A percentile compares a stretch with the other conserved stretches of the same genome.
Evolutionary conservation across 371 early-diverging fungal genomes (phyloP).

Genomic region (Mucor indicus): DNA sequence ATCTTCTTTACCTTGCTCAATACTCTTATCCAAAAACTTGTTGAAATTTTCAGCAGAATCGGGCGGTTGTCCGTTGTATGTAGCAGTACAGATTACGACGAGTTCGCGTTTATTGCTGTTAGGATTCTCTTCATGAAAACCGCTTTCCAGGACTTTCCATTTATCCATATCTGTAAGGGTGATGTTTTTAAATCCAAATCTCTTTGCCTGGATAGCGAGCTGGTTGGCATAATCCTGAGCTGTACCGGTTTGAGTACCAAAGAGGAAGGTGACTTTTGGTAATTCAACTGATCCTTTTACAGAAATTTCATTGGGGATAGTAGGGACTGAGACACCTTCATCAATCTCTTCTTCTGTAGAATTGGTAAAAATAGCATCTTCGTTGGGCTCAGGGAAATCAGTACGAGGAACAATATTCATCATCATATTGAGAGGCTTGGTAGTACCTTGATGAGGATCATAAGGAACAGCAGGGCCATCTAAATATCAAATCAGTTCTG

Average conservation of each 20-base stretch:
- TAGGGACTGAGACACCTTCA: background rate
- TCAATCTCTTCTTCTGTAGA: too few species aligned
- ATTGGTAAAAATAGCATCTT: too few species aligned
- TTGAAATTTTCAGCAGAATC: constrained; percentile 51
- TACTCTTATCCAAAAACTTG: constrained; percentile 31
- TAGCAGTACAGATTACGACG: constrained; percentile 41
- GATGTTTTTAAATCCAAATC: constrained; percentile 42
- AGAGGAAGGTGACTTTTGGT: constrained; percentile 46
- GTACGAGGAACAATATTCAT: constrained; percentile 33
- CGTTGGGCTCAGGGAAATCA: constrained; percentile 22
- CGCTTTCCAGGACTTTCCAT: constrained; percentile 30
- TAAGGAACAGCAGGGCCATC: constrained; percentile 28
- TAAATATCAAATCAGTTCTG: too few species aligned
- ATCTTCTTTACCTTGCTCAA: constrained; percentile 16
- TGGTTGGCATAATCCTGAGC: constrained; percentile 49
- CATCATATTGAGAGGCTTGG: constrained; percentile 30
- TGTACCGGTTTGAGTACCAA: constrained; percentile 55
- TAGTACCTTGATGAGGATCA: constrained; percentile 29
- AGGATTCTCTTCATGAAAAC: constrained; percentile 12
- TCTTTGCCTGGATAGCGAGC: constrained; percentile 32
- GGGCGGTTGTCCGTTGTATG: constrained; percentile 56
- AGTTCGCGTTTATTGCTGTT: constrained; percentile 19
- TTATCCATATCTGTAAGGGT: constrained; percentile 37
- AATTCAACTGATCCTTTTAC: background rate
- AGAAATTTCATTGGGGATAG: too few species aligned